These are phyloP conservation scores for Diplocarpon mali DNA, from an alignment of 2,329 filamentous ascomycete genomes.

Conservation along the genomic window DNA sequence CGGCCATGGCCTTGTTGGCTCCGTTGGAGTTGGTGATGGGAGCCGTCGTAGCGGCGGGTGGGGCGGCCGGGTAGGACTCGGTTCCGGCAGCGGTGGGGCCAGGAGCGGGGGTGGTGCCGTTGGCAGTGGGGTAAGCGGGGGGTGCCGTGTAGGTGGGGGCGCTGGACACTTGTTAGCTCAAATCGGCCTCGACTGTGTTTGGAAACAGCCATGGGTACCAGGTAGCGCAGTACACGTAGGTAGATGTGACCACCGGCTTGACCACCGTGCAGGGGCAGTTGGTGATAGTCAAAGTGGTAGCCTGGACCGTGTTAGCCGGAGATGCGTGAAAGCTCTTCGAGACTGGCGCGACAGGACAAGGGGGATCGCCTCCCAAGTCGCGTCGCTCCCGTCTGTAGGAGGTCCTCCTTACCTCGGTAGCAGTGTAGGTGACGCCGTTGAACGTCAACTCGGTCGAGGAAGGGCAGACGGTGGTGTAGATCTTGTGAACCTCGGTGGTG, in stretches of 20 bases:
- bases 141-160: constrained; percentile 8
- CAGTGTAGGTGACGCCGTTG: constrained; percentile 37
- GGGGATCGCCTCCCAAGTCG: no score
- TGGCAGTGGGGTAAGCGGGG: constrained; percentile 21
- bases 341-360: no score
- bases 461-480: constrained; percentile 42
- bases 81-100: constrained; percentile 19
- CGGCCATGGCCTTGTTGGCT: constrained; percentile 43
- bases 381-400: not conserved
- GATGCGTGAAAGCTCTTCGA: not conserved
- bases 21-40: constrained; percentile 38
- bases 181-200: constrained; percentile 8
- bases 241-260: constrained; percentile 22
- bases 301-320: not conserved
- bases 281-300: constrained; percentile 23
- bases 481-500: constrained; percentile 38
- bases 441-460: constrained; percentile 36
- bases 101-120: constrained; percentile 18
- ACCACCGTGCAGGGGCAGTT: constrained; percentile 26
- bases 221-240: constrained; percentile 35
- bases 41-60: constrained; percentile 25
- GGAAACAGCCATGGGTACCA: constrained; percentile 33
- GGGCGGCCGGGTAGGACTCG: constrained; percentile 5
- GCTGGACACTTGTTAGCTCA: constrained; percentile 14
- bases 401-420: constrained; percentile 33